These are phyloP conservation scores for Malassezia nana DNA, from an alignment of 1,284 basidiomycete species.

Conservation along the genomic window DNA sequence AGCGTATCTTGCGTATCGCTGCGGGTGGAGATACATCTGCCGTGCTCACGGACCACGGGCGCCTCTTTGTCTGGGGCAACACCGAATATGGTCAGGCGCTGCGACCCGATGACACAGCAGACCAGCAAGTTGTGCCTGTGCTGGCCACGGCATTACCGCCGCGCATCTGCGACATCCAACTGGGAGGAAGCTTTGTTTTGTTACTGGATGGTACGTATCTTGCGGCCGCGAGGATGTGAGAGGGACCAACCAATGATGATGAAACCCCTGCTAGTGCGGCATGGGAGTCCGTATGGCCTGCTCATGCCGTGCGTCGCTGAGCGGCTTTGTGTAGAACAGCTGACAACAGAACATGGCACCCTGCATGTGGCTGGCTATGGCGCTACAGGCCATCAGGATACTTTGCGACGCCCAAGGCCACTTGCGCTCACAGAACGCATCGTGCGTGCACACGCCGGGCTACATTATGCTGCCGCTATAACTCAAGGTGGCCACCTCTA, in stretches of 20 bases:
- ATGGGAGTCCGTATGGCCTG: slow-evolving; percentile 2
- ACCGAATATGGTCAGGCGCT: slow-evolving; percentile 31
- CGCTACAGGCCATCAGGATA: slow-evolving; percentile 3
- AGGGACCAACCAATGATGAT: slow-evolving; percentile 13
- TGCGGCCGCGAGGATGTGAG: slow-evolving; percentile 7
- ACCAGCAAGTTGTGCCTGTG: slow-evolving; percentile 3
- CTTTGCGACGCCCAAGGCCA: not conserved
- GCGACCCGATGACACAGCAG: not conserved
- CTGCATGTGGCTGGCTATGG: slow-evolving; percentile 14
- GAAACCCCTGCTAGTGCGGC: slow-evolving; percentile 1
- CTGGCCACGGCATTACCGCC: not conserved
- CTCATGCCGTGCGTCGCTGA: not conserved
- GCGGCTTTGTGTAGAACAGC: not conserved
- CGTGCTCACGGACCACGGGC: slow-evolving; percentile 8
- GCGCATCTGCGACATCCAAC: slow-evolving; percentile 2
- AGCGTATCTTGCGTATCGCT: slow-evolving; percentile 8
- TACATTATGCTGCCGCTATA: slow-evolving; percentile 11
- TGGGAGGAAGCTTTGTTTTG: slow-evolving; percentile 17
- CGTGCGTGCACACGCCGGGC: slow-evolving; percentile 5
- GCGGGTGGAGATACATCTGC: slow-evolving; percentile 30
- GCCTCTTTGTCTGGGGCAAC: slow-evolving; percentile 33
- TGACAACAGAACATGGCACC: slow-evolving; percentile 8
- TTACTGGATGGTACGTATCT: slow-evolving; percentile 10
- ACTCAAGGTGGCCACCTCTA: slow-evolving; percentile 7
- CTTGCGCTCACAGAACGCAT: not conserved